A percentile compares a stretch with the other conserved stretches of the same genome.
Evolutionary conservation across 352 stramenopile species (phyloP).

Genomic region (Globisporangium paroecandrum): DNA sequence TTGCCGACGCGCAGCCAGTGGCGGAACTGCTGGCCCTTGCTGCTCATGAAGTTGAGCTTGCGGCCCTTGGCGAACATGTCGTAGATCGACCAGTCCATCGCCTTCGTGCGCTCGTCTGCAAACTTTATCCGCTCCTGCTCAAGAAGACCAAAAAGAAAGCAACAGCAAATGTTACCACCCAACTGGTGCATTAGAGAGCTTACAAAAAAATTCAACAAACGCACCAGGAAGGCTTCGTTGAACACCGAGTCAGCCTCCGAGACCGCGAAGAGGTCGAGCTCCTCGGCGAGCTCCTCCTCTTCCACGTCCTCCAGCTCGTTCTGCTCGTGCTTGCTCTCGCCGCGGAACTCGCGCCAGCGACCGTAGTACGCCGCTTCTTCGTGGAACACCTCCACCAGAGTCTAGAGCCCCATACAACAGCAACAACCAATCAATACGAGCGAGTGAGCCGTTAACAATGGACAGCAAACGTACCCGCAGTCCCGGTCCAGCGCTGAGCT

Average conservation of each 20-base stretch:
- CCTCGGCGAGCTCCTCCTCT: slow-evolving; percentile 77
- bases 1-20: slow-evolving; percentile 67
- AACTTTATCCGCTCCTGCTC: slow-evolving; percentile 77
- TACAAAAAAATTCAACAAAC: background rate
- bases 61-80: slow-evolving; percentile 72
- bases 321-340: slow-evolving; percentile 74
- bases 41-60: slow-evolving; percentile 84
- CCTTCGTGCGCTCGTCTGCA: slow-evolving; percentile 75
- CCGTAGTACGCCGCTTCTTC: slow-evolving; percentile 82
- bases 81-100: slow-evolving; percentile 84
- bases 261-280: slow-evolving; percentile 82
- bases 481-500: slow-evolving; percentile 34
- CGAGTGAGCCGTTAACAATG: background rate
- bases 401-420: slow-evolving; percentile 27
- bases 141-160: background rate
- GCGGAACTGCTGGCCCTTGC: slow-evolving; percentile 59
- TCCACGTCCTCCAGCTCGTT: slow-evolving; percentile 78
- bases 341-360: slow-evolving; percentile 80
- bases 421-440: background rate
- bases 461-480: slow-evolving; percentile 33
- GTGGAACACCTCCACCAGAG: slow-evolving; percentile 68
- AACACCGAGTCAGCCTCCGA: slow-evolving; percentile 76
- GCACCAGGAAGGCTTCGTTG: slow-evolving; percentile 66
- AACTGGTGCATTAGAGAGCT: background rate
- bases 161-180: background rate